phyloP scores from a whole-genome alignment of 805 yeast species.

The Aciculoconidium aculeatum region DNA sequence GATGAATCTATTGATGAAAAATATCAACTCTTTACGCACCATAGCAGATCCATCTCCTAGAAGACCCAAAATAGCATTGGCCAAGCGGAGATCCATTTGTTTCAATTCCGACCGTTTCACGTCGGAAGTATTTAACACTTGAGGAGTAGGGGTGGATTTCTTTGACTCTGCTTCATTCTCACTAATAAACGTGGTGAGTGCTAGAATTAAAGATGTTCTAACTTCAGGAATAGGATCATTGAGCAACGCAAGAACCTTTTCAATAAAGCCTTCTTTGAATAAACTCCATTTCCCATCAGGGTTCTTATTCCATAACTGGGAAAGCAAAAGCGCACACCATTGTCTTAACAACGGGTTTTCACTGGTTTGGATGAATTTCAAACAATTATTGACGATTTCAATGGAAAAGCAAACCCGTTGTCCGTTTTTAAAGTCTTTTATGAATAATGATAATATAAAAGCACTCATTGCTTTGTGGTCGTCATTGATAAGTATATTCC shows the following conservation, averaged over 20 bases:
- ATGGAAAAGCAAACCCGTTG: conserved; percentile 73
- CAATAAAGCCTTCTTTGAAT: conserved; percentile 57
- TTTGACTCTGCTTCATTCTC: conserved; percentile 27
- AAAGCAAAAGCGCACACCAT: conserved; percentile 80
- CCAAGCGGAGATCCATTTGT: conserved; percentile 65
- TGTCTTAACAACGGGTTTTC: conserved; percentile 86
- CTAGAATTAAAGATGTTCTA: conserved; percentile 72
- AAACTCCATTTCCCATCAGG: conserved; percentile 72
- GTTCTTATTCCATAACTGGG: conserved; percentile 69
- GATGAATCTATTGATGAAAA: conserved; percentile 71
- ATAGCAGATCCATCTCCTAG: conserved; percentile 86
- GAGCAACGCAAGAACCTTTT: conserved; percentile 50
- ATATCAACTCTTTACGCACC: conserved; percentile 79
- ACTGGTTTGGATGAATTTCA: conserved; percentile 59
- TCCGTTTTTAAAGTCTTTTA: conserved; percentile 72
- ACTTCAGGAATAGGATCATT: conserved; percentile 95
- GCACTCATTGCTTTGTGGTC: conserved; percentile 96
- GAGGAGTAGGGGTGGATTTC: conserved; percentile 6
- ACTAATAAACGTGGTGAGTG: conserved; percentile 64
- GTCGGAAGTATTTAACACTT: conserved; percentile 19
- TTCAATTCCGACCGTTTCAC: conserved; percentile 43
- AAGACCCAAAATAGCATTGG: conserved; percentile 59
- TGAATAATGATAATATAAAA: conserved; percentile 78
- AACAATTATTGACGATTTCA: conserved; percentile 64
- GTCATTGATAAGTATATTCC: conserved; percentile 46